Conservation (phyloP, 345 rosid genomes). For the Linum lewisii region DNA sequence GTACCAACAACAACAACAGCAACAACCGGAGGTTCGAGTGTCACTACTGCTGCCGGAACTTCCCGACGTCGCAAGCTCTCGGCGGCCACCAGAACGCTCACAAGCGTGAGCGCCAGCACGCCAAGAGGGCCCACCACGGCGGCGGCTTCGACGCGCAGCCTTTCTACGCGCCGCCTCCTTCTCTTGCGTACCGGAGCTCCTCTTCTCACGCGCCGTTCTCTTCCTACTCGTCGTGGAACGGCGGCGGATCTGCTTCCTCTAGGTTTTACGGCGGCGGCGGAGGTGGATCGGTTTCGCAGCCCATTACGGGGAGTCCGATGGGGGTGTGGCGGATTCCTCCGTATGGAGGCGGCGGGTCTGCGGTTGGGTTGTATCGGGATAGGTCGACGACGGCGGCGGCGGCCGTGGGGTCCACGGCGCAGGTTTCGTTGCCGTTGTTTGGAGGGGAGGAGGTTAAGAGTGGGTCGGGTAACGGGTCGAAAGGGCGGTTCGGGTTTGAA, state of each 20-base stretch:
- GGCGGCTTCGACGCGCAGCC: background rate
- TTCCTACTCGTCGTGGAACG: conserved; percentile 2
- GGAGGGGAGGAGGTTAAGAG: background rate
- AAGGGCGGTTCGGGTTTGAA: conserved; percentile 1
- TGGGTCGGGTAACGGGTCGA: background rate
- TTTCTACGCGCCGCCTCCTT: background rate
- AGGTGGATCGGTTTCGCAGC: background rate
- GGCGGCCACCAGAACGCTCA: conserved; percentile 58
- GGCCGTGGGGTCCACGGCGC: background rate
- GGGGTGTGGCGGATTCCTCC: conserved; percentile 2
- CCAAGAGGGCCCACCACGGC: conserved; percentile 23
- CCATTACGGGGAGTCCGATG: conserved; percentile 1
- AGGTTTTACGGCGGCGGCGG: background rate
- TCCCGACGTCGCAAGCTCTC: conserved; percentile 42
- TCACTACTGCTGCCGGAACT: conserved; percentile 30
- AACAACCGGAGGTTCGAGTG: conserved; percentile 33
- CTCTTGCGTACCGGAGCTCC: background rate
- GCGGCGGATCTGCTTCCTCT: conserved; percentile 3
- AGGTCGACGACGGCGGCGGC: conserved; percentile 1
- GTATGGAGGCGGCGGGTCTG: background rate
- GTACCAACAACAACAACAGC: no score
- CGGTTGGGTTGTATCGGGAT: background rate
- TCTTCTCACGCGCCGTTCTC: background rate
- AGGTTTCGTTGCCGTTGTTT: background rate
- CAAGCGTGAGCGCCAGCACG: conserved; percentile 39